Evolutionary conservation across 805 yeast genomes (phyloP), one percentile per base, ranked within the genome.

Genomic region (Yamadazyma nakazawae): DNA sequence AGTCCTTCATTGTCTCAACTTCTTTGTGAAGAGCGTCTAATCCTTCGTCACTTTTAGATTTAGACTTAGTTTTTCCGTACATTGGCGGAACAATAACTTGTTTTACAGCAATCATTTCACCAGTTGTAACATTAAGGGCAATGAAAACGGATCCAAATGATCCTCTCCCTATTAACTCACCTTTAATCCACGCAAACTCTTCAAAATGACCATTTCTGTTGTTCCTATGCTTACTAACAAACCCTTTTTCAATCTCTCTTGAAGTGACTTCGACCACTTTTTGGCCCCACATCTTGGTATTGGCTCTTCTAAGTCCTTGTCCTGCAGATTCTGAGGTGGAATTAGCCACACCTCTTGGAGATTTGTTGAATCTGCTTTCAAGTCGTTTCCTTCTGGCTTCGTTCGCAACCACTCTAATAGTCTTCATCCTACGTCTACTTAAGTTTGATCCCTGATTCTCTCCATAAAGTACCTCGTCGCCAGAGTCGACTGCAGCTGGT

Each of bases 261-360:
- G 92, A 82, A 1, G 91, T 90, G 26, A 91, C 91, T 66, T 94
- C 99, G 28, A 90, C 84, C 13, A 89, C 95, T 52, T 79, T 84
- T 51, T 88, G 90, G 17, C 99, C 99, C 99, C 99, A 94, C 85
- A 94, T 80, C 67, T 94, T 95, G 1, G 99, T 94, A 59, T 94
- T 88, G 46, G 65, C 52, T 46, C 98, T 73, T 52, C 89, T 74
- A 31, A 92, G 62, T 7, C 58, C 55, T 18, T n/a, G 36, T 21
- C 17, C 42, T 34, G 47, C 34, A 11, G 41, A 13, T 12, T 14
- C 34, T 17, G 19, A 13, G 13, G 13, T 24, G 39, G 43, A 6
- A 19, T 9, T 12, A 13, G 30, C 10, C 4, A 6, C 28, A 17
- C 39, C 37, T 17, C 26, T n/a, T 5, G 21, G 32, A 2, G 26